A percentile compares a stretch with the other conserved stretches of the same genome.
Evolutionary conservation across 2,329 filamentous ascomycete species (phyloP).

Genomic region (Chaetomium strumarium): DNA sequence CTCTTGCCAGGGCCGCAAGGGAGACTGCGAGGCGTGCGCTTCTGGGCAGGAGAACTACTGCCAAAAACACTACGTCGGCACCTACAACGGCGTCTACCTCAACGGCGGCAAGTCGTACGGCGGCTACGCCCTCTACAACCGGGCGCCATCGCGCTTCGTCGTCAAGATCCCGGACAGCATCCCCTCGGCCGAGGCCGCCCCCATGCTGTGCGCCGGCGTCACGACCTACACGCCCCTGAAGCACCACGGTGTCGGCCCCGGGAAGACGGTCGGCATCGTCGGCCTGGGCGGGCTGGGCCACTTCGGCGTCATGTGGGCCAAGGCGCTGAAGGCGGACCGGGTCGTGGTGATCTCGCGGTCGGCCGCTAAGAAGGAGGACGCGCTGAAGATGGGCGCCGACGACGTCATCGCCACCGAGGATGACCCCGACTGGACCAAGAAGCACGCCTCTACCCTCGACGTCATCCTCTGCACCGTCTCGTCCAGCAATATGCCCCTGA

Average conservation of each 20-base stretch:
- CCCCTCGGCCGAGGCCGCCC: conserved; percentile 41
- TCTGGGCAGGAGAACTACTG: conserved; percentile 37
- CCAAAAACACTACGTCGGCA: conserved; percentile 36
- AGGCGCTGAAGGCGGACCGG: conserved; percentile 57
- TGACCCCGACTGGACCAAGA: conserved; percentile 49
- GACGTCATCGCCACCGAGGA: conserved; percentile 41
- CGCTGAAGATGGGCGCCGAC: conserved; percentile 52
- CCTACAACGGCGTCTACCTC: conserved; percentile 47
- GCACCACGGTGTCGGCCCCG: conserved; percentile 59
- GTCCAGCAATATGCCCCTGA: conserved; percentile 50
- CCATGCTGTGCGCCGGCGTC: conserved; percentile 66
- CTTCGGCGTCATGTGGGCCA: conserved; percentile 62
- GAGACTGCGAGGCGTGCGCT: conserved; percentile 35
- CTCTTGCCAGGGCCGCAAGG: conserved; percentile 42
- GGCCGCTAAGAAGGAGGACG: conserved; percentile 48
- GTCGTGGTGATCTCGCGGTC: conserved; percentile 55
- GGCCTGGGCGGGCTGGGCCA: conserved; percentile 65
- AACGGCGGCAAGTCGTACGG: conserved; percentile 56
- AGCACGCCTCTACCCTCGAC: conserved; percentile 47
- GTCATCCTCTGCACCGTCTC: conserved; percentile 56
- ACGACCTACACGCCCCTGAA: conserved; percentile 60
- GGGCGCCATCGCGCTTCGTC: conserved; percentile 39
- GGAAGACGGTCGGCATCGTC: conserved; percentile 62
- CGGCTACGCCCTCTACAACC: conserved; percentile 39
- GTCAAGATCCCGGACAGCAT: conserved; percentile 41